These are phyloP conservation scores for Hypoxylon sp. DNA, from an alignment of 2,329 filamentous ascomycete genomes.

Conservation along the genomic window DNA sequence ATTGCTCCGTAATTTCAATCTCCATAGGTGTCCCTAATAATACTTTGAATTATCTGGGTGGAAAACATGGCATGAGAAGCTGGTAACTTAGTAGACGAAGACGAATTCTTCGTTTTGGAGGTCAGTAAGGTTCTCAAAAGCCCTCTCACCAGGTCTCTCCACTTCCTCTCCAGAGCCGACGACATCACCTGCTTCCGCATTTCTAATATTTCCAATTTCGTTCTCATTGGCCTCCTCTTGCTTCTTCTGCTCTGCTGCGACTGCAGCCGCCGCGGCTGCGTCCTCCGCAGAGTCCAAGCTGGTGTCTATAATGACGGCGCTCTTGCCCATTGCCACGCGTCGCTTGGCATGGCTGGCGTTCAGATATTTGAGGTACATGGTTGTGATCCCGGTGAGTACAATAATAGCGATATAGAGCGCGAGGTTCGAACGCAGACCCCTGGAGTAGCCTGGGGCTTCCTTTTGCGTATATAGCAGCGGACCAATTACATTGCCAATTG, in stretches of 20 bases:
- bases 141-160: conserved; percentile 59
- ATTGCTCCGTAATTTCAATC: background rate
- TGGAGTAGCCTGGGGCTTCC: conserved; percentile 69
- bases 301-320: conserved; percentile 69
- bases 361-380: conserved; percentile 45
- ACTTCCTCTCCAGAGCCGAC: conserved; percentile 31
- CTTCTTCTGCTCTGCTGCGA: conserved; percentile 54
- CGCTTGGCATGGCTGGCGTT: conserved; percentile 42
- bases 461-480: conserved; percentile 75
- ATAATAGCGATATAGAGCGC: conserved; percentile 73
- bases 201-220: conserved; percentile 45
- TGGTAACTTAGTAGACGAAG: conserved; percentile 64
- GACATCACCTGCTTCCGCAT: conserved; percentile 46
- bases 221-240: conserved; percentile 17
- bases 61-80: background rate
- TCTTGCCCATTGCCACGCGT: conserved; percentile 72
- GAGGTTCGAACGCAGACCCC: conserved; percentile 73
- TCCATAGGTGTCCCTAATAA: background rate
- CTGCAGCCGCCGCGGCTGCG: conserved; percentile 54
- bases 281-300: conserved; percentile 69
- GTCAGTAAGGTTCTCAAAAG: conserved; percentile 73
- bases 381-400: conserved; percentile 60
- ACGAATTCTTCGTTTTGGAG: conserved; percentile 75
- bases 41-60: too few relatives aligned
- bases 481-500: conserved; percentile 76